Percentiles rank a stretch among this genome's conserved stretches.
Conservation (phyloP, 2,329 filamentous ascomycete species). For the Paecilomyces dactylethromorphus region DNA sequence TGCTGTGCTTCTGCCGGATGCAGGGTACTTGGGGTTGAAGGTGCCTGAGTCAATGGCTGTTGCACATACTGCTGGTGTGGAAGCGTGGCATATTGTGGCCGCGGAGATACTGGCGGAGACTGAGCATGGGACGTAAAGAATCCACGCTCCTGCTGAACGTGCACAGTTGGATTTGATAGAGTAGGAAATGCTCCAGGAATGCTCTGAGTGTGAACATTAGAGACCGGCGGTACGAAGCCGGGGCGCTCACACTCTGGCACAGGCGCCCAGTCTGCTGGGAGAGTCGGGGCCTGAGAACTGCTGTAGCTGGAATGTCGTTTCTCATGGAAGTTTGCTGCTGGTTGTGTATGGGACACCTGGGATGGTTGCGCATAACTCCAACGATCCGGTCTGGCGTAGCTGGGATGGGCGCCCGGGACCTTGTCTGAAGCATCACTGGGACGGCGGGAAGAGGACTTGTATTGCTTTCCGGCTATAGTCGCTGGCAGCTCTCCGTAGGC, state of each 20-base stretch:
- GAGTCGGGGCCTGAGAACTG: conserved; percentile 7
- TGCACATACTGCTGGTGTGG: conserved; percentile 12
- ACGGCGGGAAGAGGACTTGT: conserved; percentile 4
- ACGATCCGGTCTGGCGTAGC: conserved; percentile 24
- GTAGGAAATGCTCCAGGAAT: conserved; percentile 26
- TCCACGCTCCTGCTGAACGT: conserved; percentile 12
- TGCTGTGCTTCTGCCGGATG: not conserved
- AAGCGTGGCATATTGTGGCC: conserved; percentile 26
- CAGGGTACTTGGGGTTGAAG: not conserved
- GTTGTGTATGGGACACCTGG: conserved; percentile 12
- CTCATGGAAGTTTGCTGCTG: conserved; percentile 9
- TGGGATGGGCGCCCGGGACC: conserved; percentile 20
- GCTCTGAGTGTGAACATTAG: conserved; percentile 14
- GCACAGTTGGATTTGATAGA: conserved; percentile 3
- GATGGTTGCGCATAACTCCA: conserved; percentile 26
- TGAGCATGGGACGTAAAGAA: conserved; percentile 11
- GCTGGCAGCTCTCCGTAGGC: conserved; percentile 29
- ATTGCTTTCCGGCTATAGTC: conserved; percentile 1
- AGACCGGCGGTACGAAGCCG: conserved; percentile 34
- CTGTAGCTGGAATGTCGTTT: conserved; percentile 10
- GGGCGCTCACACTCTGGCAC: conserved; percentile 35
- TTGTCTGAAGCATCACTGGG: conserved; percentile 7
- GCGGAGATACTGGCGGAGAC: conserved; percentile 14
- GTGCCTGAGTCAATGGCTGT: not conserved
- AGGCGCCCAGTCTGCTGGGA: conserved; percentile 27